Percentiles rank a stretch among this genome's conserved stretches.
Evolutionary conservation across 2,329 filamentous ascomycete genomes (phyloP).

Genomic region (Colletotrichum noveboracense): DNA sequence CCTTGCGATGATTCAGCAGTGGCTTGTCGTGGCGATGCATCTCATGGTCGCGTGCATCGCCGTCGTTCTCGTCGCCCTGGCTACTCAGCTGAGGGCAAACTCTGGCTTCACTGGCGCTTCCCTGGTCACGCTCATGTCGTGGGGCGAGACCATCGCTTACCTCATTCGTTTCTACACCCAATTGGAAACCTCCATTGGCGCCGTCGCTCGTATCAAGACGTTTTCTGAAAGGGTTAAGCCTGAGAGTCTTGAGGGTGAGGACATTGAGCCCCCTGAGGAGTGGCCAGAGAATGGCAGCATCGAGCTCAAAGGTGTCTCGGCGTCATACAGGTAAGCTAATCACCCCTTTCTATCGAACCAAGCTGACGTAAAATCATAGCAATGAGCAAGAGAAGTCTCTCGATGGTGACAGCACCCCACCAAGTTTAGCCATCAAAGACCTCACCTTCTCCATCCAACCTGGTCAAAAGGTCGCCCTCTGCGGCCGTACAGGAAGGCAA

Average conservation of each 20-base stretch:
- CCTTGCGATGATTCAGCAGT: constrained; percentile 59
- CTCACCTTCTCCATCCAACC: constrained; percentile 17
- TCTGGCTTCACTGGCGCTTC: constrained; percentile 37
- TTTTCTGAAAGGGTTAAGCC: constrained; percentile 22
- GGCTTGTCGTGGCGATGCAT: constrained; percentile 56
- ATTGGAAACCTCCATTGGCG: constrained; percentile 27
- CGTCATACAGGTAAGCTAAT: constrained; percentile 10
- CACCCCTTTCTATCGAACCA: accelerated
- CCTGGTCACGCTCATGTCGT: constrained; percentile 37
- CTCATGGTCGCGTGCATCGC: constrained; percentile 52
- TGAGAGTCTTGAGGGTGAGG: constrained; percentile 17
- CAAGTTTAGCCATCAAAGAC: constrained; percentile 10
- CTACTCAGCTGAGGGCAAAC: constrained; percentile 41
- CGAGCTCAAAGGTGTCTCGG: constrained; percentile 22
- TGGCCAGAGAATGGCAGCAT: constrained; percentile 25
- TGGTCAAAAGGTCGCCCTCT: constrained; percentile 27
- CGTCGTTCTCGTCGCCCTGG: constrained; percentile 50
- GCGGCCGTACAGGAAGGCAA: constrained; percentile 29
- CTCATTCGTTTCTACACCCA: constrained; percentile 35
- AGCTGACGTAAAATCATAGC: not conserved
- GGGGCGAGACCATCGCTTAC: constrained; percentile 29
- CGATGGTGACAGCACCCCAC: not conserved
- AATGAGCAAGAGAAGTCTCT: not conserved
- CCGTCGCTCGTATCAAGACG: constrained; percentile 22
- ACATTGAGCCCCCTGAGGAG: not conserved